phyloP scores from a whole-genome alignment of 257 asterid genomes.

The Solanum habrochaites region DNA sequence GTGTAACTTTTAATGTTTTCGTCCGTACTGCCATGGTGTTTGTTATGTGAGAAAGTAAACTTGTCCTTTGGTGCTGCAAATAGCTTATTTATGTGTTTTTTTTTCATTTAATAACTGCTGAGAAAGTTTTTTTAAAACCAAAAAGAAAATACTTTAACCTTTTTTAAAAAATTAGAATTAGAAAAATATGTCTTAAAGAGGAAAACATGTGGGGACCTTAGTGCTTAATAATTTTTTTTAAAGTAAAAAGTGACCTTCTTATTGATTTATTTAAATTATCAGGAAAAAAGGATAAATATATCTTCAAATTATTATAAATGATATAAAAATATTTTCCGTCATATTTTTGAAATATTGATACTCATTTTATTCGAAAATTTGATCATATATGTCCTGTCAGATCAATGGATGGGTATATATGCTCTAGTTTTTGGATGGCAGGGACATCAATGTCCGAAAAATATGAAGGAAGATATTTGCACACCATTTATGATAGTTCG shows the following conservation, averaged over 20 bases:
- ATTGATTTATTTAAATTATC: not conserved
- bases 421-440: too few relatives aligned
- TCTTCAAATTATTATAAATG: too few relatives aligned
- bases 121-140: not conserved
- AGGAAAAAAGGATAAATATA: too few relatives aligned
- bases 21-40: not conserved
- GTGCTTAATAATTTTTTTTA: not conserved
- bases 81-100: not conserved
- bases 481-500: too few relatives aligned
- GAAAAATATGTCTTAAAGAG: not conserved
- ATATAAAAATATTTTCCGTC: too few relatives aligned
- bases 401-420: too few relatives aligned
- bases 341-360: too few relatives aligned
- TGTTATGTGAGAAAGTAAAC: not conserved
- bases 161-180: not conserved
- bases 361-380: rapidly evolving
- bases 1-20: not conserved
- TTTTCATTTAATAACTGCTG: not conserved
- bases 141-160: not conserved
- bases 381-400: too few relatives aligned
- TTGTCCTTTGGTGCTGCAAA: not conserved
- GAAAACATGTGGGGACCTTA: not conserved
- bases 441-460: too few relatives aligned
- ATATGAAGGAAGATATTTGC: too few relatives aligned
- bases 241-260: not conserved